These are phyloP conservation scores for Vickermania spadyakhi DNA, from an alignment of 208 protist species.

Conservation along the genomic window DNA sequence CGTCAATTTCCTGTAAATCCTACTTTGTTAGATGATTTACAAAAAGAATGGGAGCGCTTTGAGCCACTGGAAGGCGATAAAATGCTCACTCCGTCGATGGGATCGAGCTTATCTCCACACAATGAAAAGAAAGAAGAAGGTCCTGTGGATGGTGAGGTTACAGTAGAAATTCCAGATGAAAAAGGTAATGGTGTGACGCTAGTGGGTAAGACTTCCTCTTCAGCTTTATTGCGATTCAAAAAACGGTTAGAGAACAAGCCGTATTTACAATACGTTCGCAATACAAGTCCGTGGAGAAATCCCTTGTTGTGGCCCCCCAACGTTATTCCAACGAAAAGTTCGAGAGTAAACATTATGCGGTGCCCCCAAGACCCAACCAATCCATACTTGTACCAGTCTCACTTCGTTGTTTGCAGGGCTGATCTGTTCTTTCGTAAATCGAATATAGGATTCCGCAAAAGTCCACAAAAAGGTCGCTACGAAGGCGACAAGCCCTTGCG, in stretches of 20 bases:
- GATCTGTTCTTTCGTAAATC: slow-evolving; percentile 81
- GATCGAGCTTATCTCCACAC: not conserved
- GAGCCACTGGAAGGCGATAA: too few species aligned
- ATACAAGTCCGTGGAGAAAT: slow-evolving; percentile 86
- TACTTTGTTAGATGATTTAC: slow-evolving; percentile 48
- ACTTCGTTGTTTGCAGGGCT: slow-evolving; percentile 69
- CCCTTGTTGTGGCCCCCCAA: slow-evolving; percentile 67
- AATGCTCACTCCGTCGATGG: slow-evolving; percentile 1
- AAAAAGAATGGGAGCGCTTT: slow-evolving; percentile 32
- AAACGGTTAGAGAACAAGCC: slow-evolving; percentile 45
- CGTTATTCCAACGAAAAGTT: slow-evolving; percentile 79
- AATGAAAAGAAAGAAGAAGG: not conserved
- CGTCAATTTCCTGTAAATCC: slow-evolving; percentile 55
- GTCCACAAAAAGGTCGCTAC: slow-evolving; percentile 68
- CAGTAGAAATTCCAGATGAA: too few species aligned
- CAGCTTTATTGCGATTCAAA: slow-evolving; percentile 37
- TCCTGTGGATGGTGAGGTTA: not conserved
- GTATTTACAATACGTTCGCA: slow-evolving; percentile 48
- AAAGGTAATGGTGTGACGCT: slow-evolving; percentile 2
- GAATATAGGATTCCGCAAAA: slow-evolving; percentile 49
- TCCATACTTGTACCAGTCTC: slow-evolving; percentile 73
- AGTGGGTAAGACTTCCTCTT: slow-evolving; percentile 15
- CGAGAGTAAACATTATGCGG: slow-evolving; percentile 81
- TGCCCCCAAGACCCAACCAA: slow-evolving; percentile 77
- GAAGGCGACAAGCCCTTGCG: slow-evolving; percentile 57